Evolutionary conservation across 768 basidiomycete species (phyloP).

Genomic region (Rhodotorula taiwanensis): DNA sequence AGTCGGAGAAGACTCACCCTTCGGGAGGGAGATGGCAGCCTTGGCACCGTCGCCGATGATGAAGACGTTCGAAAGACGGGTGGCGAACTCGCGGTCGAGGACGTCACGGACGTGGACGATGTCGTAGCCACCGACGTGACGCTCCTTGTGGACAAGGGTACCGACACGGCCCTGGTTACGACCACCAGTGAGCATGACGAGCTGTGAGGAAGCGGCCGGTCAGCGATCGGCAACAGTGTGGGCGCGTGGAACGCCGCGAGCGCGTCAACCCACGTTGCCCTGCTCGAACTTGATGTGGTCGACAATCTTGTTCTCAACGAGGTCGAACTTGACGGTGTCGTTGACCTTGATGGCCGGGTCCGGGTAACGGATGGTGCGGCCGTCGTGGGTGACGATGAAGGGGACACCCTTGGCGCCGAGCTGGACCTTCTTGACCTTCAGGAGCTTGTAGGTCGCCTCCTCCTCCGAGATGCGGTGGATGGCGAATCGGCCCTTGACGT

Average conservation of each 20-base stretch:
- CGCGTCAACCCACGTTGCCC: conserved; percentile 60
- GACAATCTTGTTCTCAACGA: conserved; percentile 83
- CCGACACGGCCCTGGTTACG: conserved; percentile 99
- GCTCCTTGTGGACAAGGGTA: conserved; percentile 91
- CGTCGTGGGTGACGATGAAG: conserved; percentile 96
- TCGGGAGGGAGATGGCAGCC: conserved; percentile 76
- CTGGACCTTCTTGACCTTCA: conserved; percentile 73
- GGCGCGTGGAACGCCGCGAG: background rate
- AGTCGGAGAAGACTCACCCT: conserved; percentile 22
- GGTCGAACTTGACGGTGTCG: conserved; percentile 95
- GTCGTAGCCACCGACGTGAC: conserved; percentile 96
- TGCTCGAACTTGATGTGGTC: conserved; percentile 92
- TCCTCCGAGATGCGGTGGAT: conserved; percentile 98
- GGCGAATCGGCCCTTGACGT: conserved; percentile 98
- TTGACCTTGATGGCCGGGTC: conserved; percentile 84
- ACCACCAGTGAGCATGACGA: conserved; percentile 92
- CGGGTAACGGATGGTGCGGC: conserved; percentile 98
- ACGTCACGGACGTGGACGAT: conserved; percentile 78
- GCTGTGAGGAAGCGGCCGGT: background rate
- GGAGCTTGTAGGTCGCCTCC: conserved; percentile 67
- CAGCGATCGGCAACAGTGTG: background rate
- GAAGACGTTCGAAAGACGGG: conserved; percentile 95
- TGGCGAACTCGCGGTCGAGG: conserved; percentile 91
- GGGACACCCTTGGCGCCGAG: conserved; percentile 91
- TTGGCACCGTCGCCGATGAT: conserved; percentile 93